Base-by-base conservation (phyloP, 768 basidiomycete species). In the Daedalea quercina region DNA sequence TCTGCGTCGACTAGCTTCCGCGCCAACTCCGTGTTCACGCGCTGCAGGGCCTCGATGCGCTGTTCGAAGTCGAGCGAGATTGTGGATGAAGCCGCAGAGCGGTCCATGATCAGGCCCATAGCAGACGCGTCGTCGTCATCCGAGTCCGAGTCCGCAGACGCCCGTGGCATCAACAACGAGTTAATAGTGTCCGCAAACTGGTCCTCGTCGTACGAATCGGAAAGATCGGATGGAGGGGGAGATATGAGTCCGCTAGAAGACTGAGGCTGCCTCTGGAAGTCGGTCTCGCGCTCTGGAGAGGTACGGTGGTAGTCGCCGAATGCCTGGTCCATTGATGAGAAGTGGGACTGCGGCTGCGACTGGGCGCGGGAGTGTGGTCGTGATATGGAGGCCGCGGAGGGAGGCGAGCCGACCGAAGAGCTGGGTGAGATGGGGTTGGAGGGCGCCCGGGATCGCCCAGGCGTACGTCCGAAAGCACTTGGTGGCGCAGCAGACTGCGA, bases 1-100 rank as follows among this genome's bases (percentile, higher is more conserved):
- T 94, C 90, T 1, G 82, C 81, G 50, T 94, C 93, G 44, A 80
- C 70, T 31, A 90, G 69, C 66, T 90, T 91, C 59, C 82, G 73
- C 24, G 75, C 74, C n/a, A 94, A 70, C 31, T 94, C 93, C 2
- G 73, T 69, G 57, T 94, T 94, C 17, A 79, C 73, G 57, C 84
- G 78, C 65, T 85, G 81, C 56, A 94, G 66, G 4, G 79, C 84
- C 15, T 90, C 88, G 22, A 91, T 64, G 42, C 81, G 78, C 43
- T 91, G 89, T n/a, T 78, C 67, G 7, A 85, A 76, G 50, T 87
- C 83, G 63, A 93, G 71, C 1, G 89, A 90, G 1, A 76, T 77
- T 0, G 78, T 84, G 3, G 89, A 91, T 23, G 74, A 75, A 0
- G 80, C 68, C 2, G 75, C 70, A 25, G 74, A 72, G 12, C 85